These are phyloP conservation scores for Darksidea phi DNA, from an alignment of 495 filamentous ascomycete species.

Conservation along the genomic window DNA sequence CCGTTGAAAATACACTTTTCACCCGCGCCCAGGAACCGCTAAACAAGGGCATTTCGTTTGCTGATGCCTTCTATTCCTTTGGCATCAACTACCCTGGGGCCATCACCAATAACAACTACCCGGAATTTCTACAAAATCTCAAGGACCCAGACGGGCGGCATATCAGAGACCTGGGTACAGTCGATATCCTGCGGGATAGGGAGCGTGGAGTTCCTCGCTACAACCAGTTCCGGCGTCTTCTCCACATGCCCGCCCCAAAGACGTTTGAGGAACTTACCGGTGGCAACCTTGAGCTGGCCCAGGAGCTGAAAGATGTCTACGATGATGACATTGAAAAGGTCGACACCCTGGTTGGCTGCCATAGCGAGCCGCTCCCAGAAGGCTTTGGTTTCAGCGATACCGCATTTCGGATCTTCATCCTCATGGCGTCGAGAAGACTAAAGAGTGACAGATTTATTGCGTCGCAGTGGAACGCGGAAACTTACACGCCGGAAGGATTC, in stretches of 20 bases:
- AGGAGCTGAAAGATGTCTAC: conserved; percentile 39
- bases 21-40: conserved; percentile 34
- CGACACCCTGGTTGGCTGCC: conserved; percentile 45
- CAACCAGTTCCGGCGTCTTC: conserved; percentile 47
- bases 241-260: conserved; percentile 40
- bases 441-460: conserved; percentile 46
- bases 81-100: conserved; percentile 37
- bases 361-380: conserved; percentile 44
- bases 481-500: conserved; percentile 6
- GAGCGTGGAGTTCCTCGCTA: conserved; percentile 52
- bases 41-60: conserved; percentile 36
- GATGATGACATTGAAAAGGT: conserved; percentile 43
- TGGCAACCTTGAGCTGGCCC: conserved; percentile 39
- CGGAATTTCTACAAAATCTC: conserved; percentile 45
- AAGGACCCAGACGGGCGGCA: conserved; percentile 39
- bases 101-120: conserved; percentile 40
- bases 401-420: conserved; percentile 21
- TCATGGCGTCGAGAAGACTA: conserved; percentile 23
- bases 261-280: conserved; percentile 45
- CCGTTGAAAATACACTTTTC: conserved; percentile 41
- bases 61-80: conserved; percentile 49
- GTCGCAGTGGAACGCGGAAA: conserved; percentile 1
- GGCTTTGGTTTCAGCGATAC: conserved; percentile 45
- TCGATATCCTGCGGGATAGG: conserved; percentile 50
- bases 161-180: conserved; percentile 43